Conservation (phyloP, 1,284 basidiomycete genomes). For the Rhodotorula glutinis region DNA sequence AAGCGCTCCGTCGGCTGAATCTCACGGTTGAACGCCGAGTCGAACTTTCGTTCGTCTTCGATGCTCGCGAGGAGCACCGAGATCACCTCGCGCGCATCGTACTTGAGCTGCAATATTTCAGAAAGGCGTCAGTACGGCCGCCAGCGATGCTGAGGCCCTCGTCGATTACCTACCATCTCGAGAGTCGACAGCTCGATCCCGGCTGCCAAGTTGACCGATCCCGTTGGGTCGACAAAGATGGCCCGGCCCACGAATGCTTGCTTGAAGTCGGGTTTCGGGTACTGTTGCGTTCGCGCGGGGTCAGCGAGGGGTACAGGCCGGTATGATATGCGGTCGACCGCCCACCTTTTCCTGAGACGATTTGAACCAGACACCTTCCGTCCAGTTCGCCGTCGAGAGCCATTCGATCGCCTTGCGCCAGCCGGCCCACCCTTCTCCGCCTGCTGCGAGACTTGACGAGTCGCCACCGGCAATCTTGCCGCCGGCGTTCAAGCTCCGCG, state of each 20-base stretch:
- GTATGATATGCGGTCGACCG: background rate
- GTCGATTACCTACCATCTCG: constrained; percentile 45
- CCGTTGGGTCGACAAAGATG: constrained; percentile 76
- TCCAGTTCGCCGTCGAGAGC: constrained; percentile 37
- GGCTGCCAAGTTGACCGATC: constrained; percentile 74
- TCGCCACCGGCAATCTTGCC: constrained; percentile 6
- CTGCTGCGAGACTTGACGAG: constrained; percentile 20
- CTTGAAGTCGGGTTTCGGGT: constrained; percentile 32
- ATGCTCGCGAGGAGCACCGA: constrained; percentile 56
- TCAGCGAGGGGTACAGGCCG: background rate
- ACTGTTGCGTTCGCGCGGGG: constrained; percentile 1
- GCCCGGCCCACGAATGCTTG: constrained; percentile 48
- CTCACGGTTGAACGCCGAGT: constrained; percentile 62
- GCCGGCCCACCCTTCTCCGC: constrained; percentile 36
- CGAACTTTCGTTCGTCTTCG: constrained; percentile 62
- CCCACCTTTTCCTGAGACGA: constrained; percentile 22
- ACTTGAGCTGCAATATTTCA: constrained; percentile 57
- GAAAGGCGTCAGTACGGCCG: background rate
- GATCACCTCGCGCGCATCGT: constrained; percentile 72
- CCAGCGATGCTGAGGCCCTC: background rate
- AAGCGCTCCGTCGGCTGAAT: constrained; percentile 45
- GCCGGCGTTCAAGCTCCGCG: constrained; percentile 26
- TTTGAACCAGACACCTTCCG: constrained; percentile 34
- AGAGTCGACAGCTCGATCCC: constrained; percentile 62
- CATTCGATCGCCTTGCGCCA: constrained; percentile 40